These are phyloP conservation scores for Globisporangium paddicum DNA, from an alignment of 352 stramenopile species.

Conservation along the genomic window DNA sequence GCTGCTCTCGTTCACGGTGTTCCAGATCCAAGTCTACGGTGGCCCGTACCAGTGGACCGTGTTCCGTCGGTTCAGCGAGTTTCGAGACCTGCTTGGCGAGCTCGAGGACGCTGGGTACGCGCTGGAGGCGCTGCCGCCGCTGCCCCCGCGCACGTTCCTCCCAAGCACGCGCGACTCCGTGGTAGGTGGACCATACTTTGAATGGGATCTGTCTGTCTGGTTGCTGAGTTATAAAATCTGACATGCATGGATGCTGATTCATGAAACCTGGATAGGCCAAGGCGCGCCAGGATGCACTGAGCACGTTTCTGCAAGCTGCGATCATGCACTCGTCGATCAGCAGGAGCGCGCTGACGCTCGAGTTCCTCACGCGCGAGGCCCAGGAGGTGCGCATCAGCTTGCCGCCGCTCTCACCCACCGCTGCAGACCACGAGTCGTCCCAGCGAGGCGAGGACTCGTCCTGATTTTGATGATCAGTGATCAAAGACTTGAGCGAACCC, in stretches of 20 bases:
- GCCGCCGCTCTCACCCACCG: constrained; percentile 63
- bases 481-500: not conserved
- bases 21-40: constrained; percentile 79
- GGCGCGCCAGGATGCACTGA: constrained; percentile 70
- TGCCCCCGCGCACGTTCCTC: constrained; percentile 70
- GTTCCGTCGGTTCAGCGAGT: constrained; percentile 84
- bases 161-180: constrained; percentile 63
- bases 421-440: constrained; percentile 15
- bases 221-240: too few relatives aligned
- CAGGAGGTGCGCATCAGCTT: constrained; percentile 78
- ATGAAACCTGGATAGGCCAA: constrained; percentile 29
- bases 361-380: constrained; percentile 72
- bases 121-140: constrained; percentile 50
- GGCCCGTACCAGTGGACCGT: constrained; percentile 84
- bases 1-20: constrained; percentile 79
- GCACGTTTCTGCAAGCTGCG: constrained; percentile 68
- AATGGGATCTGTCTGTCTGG: not conserved
- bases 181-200: constrained; percentile 17
- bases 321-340: constrained; percentile 84
- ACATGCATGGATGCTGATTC: not conserved
- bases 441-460: constrained; percentile 40
- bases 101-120: constrained; percentile 44
- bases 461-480: constrained; percentile 11
- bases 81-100: constrained; percentile 47
- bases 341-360: constrained; percentile 59